Evolutionary conservation across 352 stramenopile genomes (phyloP).

Genomic region (Elongisporangium undulatum): DNA sequence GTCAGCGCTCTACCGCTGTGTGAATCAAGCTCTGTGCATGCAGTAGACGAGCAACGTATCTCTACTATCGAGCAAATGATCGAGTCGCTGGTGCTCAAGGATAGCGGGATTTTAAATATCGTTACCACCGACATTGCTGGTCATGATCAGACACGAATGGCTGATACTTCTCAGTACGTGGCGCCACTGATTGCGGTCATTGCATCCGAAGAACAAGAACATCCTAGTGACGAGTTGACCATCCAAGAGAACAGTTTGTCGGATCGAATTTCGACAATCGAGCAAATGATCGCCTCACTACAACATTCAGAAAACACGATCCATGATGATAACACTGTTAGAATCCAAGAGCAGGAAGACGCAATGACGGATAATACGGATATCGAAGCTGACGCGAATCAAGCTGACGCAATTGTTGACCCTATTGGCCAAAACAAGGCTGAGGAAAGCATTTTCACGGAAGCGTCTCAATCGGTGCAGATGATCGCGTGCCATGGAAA

Average conservation of each 20-base stretch:
- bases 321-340: neutral
- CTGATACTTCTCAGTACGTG: too few relatives aligned
- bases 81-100: neutral
- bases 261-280: constrained; percentile 2
- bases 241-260: neutral
- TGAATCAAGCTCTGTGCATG: neutral
- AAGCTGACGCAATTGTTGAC: neutral
- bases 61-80: constrained; percentile 20
- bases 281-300: constrained; percentile 8
- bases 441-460: neutral
- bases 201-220: neutral
- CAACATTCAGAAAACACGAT: neutral
- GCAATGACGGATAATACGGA: neutral
- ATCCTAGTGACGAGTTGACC: neutral
- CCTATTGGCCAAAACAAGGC: neutral
- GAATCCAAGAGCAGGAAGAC: neutral
- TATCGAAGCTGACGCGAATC: neutral
- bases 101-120: neutral
- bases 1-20: constrained; percentile 25
- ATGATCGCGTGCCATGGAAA: too few relatives aligned
- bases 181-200: neutral
- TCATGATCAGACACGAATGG: neutral
- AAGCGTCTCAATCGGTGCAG: neutral
- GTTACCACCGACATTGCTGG: neutral
- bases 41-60: constrained; percentile 10